phyloP scores from a whole-genome alignment of 805 yeast genomes.

The Wickerhamia fluorescens region DNA sequence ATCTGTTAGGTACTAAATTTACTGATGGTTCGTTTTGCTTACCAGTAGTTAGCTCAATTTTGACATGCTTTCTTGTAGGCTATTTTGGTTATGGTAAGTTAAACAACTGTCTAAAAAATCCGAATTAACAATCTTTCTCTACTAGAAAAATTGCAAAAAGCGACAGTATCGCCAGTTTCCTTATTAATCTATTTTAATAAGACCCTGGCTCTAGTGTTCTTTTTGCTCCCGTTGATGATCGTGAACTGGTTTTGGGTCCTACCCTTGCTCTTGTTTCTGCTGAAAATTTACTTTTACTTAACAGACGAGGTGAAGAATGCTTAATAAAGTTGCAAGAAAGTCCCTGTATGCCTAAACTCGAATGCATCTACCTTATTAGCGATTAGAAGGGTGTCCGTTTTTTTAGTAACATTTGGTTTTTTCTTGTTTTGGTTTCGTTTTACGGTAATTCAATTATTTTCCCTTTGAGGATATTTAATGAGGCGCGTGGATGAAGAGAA shows the following conservation, averaged over 20 bases:
- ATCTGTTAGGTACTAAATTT: neutral
- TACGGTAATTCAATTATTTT: neutral
- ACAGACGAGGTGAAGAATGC: neutral
- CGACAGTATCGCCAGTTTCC: neutral
- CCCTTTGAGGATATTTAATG: constrained; percentile 4
- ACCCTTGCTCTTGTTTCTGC: neutral
- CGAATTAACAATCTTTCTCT: neutral
- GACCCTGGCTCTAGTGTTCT: neutral
- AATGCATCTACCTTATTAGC: constrained; percentile 22
- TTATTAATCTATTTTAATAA: neutral
- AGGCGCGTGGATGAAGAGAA: constrained; percentile 16
- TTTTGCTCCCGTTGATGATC: neutral
- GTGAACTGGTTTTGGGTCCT: neutral
- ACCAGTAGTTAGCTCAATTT: neutral
- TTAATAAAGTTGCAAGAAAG: neutral
- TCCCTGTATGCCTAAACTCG: constrained; percentile 7
- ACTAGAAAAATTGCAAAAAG: neutral
- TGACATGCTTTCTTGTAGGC: neutral
- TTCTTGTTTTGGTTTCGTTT: constrained; percentile 1
- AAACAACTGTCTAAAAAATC: neutral
- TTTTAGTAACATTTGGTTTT: too few species aligned
- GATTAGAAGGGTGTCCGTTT: neutral
- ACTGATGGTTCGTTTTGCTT: neutral
- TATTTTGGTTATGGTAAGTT: neutral
- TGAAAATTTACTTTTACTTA: neutral